A percentile compares a stretch with the other conserved stretches of the same genome.
Conservation (phyloP, 306 rosid genomes). For the Urtica urens region DNA sequence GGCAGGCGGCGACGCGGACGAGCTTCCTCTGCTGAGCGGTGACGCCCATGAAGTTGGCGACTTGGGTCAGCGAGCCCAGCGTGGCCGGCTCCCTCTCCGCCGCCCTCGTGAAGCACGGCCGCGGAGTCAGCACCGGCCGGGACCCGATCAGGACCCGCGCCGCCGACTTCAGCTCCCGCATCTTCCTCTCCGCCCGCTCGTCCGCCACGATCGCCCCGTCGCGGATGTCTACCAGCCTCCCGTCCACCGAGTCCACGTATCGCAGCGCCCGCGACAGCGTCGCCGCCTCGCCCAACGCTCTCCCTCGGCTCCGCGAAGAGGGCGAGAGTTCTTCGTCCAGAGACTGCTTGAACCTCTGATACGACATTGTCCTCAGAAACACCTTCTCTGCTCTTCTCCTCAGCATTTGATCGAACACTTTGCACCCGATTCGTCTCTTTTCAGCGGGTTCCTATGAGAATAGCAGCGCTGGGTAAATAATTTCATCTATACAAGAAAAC, state of each 20-base stretch:
- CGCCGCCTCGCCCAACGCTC: conserved; percentile 31
- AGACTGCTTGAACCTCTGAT: conserved; percentile 37
- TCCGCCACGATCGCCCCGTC: conserved; percentile 39
- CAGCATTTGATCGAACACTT: no score
- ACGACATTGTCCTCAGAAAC: no score
- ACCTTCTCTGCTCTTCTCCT: no score
- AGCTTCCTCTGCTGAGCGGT: conserved; percentile 76
- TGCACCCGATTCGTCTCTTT: no score
- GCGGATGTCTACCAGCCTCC: conserved; percentile 45
- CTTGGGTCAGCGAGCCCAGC: conserved; percentile 50
- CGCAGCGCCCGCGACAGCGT: conserved; percentile 32
- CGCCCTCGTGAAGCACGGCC: conserved; percentile 39
- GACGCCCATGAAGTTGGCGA: conserved; percentile 45
- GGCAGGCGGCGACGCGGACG: conserved; percentile 44
- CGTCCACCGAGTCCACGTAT: conserved; percentile 47
- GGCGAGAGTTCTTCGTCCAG: conserved; percentile 17
- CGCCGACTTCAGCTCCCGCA: conserved; percentile 52
- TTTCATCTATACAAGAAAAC: no score
- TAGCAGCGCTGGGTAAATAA: no score
- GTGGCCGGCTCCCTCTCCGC: conserved; percentile 51
- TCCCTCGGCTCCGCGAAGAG: conserved; percentile 37
- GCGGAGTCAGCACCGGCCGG: conserved; percentile 33
- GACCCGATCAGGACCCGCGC: conserved; percentile 57
- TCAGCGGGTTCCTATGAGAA: no score
- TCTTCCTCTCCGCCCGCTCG: conserved; percentile 31